Evolutionary conservation across 352 stramenopile genomes (phyloP).

Genomic region (Globisporangium camurandrum): DNA sequence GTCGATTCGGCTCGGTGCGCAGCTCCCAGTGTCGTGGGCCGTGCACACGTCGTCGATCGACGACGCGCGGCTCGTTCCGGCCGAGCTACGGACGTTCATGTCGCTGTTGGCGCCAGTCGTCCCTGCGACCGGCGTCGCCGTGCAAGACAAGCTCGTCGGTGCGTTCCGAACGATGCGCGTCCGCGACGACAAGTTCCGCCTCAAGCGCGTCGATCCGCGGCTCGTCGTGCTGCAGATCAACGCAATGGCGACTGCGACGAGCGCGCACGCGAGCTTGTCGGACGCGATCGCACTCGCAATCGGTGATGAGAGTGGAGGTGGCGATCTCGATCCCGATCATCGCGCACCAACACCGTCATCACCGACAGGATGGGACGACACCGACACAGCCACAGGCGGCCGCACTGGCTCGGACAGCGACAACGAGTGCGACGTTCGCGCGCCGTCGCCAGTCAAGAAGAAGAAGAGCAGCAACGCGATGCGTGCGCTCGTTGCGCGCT

Average conservation of each 20-base stretch:
- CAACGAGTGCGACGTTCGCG: constrained; percentile 28
- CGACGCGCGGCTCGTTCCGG: constrained; percentile 56
- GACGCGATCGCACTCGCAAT: constrained; percentile 38
- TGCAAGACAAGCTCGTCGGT: constrained; percentile 74
- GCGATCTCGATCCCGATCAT: too few species aligned
- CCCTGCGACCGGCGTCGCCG: constrained; percentile 28
- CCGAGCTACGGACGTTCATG: constrained; percentile 55
- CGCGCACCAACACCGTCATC: constrained; percentile 11
- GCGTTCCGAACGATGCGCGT: constrained; percentile 61
- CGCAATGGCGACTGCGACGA: constrained; percentile 5
- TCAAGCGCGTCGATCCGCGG: constrained; percentile 47
- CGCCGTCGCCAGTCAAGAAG: constrained; percentile 42
- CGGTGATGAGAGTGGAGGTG: background rate
- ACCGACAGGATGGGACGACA: constrained; percentile 7
- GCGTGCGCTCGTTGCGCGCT: constrained; percentile 24
- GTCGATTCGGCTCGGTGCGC: constrained; percentile 27
- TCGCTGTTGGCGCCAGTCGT: constrained; percentile 30
- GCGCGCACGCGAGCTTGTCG: constrained; percentile 18
- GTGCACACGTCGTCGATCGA: constrained; percentile 68
- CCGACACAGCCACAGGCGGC: constrained; percentile 14
- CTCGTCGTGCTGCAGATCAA: constrained; percentile 24
- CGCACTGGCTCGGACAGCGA: constrained; percentile 23
- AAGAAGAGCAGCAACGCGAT: constrained; percentile 44
- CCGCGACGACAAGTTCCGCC: constrained; percentile 45
- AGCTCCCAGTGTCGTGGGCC: constrained; percentile 57